Percentiles rank a stretch among this genome's conserved stretches.
These are phyloP conservation scores for Cenchrus americanus DNA, from an alignment of 176 grass and related monocot genomes.

Conservation along the genomic window DNA sequence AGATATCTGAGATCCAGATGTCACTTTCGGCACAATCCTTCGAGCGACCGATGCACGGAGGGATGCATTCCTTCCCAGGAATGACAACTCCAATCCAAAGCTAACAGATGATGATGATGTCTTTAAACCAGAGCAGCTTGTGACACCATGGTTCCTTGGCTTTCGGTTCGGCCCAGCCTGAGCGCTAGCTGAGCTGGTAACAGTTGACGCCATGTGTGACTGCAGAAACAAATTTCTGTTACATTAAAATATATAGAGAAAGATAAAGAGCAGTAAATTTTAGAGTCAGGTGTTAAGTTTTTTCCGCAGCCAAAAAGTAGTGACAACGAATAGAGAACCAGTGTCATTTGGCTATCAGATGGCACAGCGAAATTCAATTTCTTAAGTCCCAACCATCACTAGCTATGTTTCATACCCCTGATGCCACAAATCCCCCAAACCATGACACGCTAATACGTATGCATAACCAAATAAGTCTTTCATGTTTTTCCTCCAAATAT, in stretches of 20 bases:
- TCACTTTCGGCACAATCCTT: conserved; percentile 54
- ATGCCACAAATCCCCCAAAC: no score
- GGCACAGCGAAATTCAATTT: no score
- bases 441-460: no score
- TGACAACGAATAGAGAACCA: no score
- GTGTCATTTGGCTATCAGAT: no score
- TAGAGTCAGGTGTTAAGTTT: no score
- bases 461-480: no score
- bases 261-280: no score
- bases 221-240: conserved; percentile 16
- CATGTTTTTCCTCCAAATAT: no score
- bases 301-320: no score
- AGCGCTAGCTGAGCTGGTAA: conserved; percentile 39
- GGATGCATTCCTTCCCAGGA: conserved; percentile 35
- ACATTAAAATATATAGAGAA: neutral
- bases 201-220: conserved; percentile 41
- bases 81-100: conserved; percentile 31
- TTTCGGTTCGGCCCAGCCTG: conserved; percentile 44
- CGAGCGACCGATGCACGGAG: conserved; percentile 37
- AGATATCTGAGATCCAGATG: conserved; percentile 36
- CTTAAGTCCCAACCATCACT: no score
- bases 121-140: conserved; percentile 48
- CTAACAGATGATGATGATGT: conserved; percentile 20
- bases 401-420: no score
- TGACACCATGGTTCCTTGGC: conserved; percentile 24